A percentile compares a stretch with the other conserved stretches of the same genome.
phyloP scores from a whole-genome alignment of 352 stramenopile species.

The Phytophthora hibernalis region DNA sequence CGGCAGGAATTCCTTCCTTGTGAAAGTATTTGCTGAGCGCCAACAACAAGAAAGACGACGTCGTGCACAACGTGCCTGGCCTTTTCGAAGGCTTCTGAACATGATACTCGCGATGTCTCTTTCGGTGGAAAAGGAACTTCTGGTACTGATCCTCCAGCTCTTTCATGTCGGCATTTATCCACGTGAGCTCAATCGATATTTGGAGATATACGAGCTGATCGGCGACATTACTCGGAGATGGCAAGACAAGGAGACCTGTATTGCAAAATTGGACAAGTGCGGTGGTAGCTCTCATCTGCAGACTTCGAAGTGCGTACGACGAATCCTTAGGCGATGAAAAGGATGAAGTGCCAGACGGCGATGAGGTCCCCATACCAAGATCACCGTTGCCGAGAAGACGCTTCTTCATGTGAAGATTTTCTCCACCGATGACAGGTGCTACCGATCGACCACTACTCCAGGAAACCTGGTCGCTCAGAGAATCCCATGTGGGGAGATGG shows the following conservation, averaged over 20 bases:
- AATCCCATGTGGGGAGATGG: constrained; percentile 27
- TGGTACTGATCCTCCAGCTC: constrained; percentile 55
- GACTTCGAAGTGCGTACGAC: constrained; percentile 29
- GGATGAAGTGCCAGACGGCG: not conserved
- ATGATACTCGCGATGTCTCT: constrained; percentile 37
- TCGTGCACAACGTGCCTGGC: not conserved
- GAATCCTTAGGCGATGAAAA: constrained; percentile 18
- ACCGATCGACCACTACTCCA: constrained; percentile 9
- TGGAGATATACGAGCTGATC: constrained; percentile 45
- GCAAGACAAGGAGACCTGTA: constrained; percentile 19
- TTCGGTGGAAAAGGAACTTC: constrained; percentile 46
- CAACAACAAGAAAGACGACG: constrained; percentile 16
- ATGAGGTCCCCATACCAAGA: not conserved
- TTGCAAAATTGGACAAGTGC: constrained; percentile 26
- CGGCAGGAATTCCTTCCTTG: not conserved
- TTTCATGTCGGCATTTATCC: constrained; percentile 51
- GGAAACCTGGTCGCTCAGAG: not conserved
- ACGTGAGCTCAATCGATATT: constrained; percentile 49
- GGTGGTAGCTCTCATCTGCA: constrained; percentile 26
- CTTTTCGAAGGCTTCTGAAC: not conserved
- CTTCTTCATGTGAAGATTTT: constrained; percentile 34
- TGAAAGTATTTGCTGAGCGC: constrained; percentile 26
- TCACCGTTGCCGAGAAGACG: constrained; percentile 27
- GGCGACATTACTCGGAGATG: constrained; percentile 10
- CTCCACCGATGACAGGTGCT: constrained; percentile 25